phyloP scores from a whole-genome alignment of 805 yeast species.

The Suhomyces sp. region DNA sequence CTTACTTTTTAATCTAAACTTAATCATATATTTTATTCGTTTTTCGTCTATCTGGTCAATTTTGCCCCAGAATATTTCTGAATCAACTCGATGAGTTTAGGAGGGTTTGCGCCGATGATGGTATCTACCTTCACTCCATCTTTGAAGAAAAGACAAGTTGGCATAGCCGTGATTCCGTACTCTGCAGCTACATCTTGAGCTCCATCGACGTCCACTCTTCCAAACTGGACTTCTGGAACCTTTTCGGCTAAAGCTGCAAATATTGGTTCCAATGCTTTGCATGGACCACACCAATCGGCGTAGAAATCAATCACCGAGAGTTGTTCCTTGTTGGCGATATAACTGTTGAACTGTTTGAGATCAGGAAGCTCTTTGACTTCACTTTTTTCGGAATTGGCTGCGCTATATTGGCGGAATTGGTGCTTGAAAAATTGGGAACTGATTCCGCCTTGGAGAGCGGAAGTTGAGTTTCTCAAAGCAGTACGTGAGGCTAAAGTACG shows the following conservation, averaged over 20 bases:
- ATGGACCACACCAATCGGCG: constrained; percentile 81
- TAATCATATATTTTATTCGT: too few species aligned
- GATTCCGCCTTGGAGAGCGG: too few species aligned
- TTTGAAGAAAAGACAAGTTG: constrained; percentile 65
- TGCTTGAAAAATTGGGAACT: too few species aligned
- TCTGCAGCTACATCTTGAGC: constrained; percentile 58
- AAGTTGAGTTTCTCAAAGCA: too few species aligned
- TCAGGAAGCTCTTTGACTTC: constrained; percentile 30
- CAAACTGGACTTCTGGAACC: constrained; percentile 54
- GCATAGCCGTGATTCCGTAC: constrained; percentile 71
- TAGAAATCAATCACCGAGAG: constrained; percentile 61
- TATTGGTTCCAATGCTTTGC: constrained; percentile 66
- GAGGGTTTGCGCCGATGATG: constrained; percentile 65
- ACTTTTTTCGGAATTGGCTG: too few species aligned
- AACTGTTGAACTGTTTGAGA: constrained; percentile 24
- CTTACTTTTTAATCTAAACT: too few species aligned
- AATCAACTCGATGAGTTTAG: constrained; percentile 28
- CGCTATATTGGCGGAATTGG: too few species aligned
- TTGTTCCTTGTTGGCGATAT: constrained; percentile 25
- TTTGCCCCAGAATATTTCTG: constrained; percentile 30
- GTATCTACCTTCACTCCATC: constrained; percentile 57
- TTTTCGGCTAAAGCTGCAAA: constrained; percentile 43
- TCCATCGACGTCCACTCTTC: constrained; percentile 70
- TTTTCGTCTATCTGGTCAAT: too few species aligned
- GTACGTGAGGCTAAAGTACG: too few species aligned